Evolutionary conservation across 768 basidiomycete genomes (phyloP), one percentile per base, ranked within the genome.

Genomic region (Hericium alpestre): DNA sequence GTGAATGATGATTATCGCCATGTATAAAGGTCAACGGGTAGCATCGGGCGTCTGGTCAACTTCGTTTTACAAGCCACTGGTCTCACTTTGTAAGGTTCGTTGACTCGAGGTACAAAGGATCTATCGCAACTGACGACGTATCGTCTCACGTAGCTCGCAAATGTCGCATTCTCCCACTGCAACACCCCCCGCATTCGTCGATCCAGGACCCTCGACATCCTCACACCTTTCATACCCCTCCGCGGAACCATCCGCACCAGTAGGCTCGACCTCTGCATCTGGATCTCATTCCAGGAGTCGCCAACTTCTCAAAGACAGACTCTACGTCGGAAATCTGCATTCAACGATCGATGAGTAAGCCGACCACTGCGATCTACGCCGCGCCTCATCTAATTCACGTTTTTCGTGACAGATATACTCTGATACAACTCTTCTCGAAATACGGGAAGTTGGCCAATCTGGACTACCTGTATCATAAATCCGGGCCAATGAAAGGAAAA

Each of bases 391-490:
- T 18, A 57, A 38, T 32, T 20, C 54, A 50, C 15, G 2, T 55
- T 7, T 7, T 37, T 37, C 41, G 54, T 22, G 23, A 39, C 65
- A 95, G 93, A 70, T 91, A 92, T 71, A 76, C 90, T 3, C 77
- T 99, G 15, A 80, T 98, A 20, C 90, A 94, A 70, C 71, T 94
- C 38, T 96, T 96, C 71, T 80, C 87, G 37, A 93, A 88, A 71
- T 93, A 85, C 68, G 96, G 96, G 55, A 93, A 91, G 71, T 80
- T 98, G 59, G 80, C 91, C 20, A 91, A 93, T 63, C 79, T 97
- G 53, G 96, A 99, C 70, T 97, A 84, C 69, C 78, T 97, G 60
- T 97, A 97, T 66, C 94, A 99, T 77, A 97, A 95, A 71, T 75
- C 87, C 0, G 96, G 95, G 0, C 78, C 83, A 12, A 71, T 85